These are phyloP conservation scores for Pholiota molesta DNA, from an alignment of 768 basidiomycete genomes.

Conservation along the genomic window DNA sequence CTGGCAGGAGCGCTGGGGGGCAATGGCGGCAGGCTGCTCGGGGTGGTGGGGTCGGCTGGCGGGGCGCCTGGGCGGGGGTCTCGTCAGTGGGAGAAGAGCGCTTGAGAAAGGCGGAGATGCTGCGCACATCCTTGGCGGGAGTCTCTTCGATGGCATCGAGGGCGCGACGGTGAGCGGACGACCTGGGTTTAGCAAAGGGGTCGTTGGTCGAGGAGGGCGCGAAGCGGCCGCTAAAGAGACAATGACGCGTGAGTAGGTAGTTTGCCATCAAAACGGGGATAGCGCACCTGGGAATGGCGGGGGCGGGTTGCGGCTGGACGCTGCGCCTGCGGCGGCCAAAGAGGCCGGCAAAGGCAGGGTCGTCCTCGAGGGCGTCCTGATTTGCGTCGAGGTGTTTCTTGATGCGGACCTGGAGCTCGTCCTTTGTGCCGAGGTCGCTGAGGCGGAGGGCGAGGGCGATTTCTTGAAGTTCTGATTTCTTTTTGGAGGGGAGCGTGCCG, in stretches of 20 bases:
- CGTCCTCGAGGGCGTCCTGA: slow-evolving; percentile 55
- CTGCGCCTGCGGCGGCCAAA: slow-evolving; percentile 48
- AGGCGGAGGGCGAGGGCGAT: slow-evolving; percentile 58
- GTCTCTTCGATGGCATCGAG: slow-evolving; percentile 47
- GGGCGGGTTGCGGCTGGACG: slow-evolving; percentile 37
- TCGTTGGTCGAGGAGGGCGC: slow-evolving; percentile 13
- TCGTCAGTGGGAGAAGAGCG: slow-evolving; percentile 41
- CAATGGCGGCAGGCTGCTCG: slow-evolving; percentile 42
- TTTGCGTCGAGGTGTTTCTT: slow-evolving; percentile 63
- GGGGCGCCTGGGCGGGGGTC: slow-evolving; percentile 30
- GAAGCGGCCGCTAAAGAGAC: slow-evolving; percentile 18
- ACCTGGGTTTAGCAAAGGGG: slow-evolving; percentile 25
- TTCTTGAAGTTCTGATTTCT: slow-evolving; percentile 68
- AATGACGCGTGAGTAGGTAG: slow-evolving; percentile 7
- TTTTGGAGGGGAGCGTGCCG: slow-evolving; percentile 64
- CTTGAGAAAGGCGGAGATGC: slow-evolving; percentile 57
- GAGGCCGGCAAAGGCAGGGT: slow-evolving; percentile 60
- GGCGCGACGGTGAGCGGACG: slow-evolving; percentile 27
- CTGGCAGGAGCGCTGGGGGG: slow-evolving; percentile 32
- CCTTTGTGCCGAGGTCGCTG: slow-evolving; percentile 60
- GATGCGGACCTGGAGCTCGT: slow-evolving; percentile 63
- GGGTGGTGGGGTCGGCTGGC: slow-evolving; percentile 28
- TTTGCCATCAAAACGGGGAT: not conserved
- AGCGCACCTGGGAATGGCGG: slow-evolving; percentile 13
- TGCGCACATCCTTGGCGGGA: slow-evolving; percentile 50